phyloP scores from a whole-genome alignment of 306 rosid species.

The Castanea sativa region DNA sequence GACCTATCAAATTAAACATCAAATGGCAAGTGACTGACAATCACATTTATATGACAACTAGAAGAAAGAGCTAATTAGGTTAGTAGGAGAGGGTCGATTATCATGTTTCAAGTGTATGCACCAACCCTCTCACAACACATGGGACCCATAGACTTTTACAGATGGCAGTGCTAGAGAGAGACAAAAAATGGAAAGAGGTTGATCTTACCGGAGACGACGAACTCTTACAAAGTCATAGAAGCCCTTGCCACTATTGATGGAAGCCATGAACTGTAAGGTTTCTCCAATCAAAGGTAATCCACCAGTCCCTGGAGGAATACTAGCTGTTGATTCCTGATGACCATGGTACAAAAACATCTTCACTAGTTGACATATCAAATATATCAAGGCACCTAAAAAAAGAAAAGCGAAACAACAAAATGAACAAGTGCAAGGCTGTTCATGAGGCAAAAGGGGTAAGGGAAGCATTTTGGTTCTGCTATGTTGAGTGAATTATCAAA shows the following conservation, averaged over 20 bases:
- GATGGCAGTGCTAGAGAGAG: no score
- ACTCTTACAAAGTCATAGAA: constrained; percentile 67
- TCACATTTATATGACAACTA: no score
- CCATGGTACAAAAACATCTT: constrained; percentile 12
- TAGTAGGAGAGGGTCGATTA: no score
- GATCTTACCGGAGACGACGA: constrained; percentile 58
- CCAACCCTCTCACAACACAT: no score
- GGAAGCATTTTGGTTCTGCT: constrained; percentile 38
- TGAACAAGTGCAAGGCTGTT: background rate
- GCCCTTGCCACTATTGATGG: constrained; percentile 61
- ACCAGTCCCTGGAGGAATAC: constrained; percentile 58
- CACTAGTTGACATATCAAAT: constrained; percentile 14
- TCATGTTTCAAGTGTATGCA: no score
- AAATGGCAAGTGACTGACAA: no score
- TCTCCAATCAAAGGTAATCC: constrained; percentile 79
- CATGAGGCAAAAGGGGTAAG: constrained; percentile 22
- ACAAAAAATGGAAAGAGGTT: no score
- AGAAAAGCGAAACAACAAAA: constrained; percentile 14
- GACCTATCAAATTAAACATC: no score
- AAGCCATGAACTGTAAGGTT: constrained; percentile 87
- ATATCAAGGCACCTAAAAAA: constrained; percentile 8
- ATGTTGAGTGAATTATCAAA: background rate
- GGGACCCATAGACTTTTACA: no score
- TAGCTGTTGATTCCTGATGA: constrained; percentile 13
- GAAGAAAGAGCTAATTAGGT: no score